Evolutionary conservation across 352 stramenopile species (phyloP).

Genomic region (Blastocystis sp.): DNA sequence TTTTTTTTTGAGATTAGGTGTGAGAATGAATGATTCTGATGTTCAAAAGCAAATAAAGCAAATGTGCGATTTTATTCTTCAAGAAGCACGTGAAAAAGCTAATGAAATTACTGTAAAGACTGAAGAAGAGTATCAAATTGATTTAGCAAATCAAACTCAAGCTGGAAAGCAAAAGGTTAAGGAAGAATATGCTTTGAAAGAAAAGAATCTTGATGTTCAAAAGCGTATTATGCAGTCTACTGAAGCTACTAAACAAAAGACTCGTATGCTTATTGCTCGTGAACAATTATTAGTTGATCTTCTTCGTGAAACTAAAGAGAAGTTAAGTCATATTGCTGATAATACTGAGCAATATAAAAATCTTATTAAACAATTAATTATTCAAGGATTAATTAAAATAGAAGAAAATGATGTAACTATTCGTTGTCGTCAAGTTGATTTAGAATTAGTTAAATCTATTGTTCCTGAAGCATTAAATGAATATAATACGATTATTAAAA

Average conservation of each 20-base stretch:
- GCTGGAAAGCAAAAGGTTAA: conserved; percentile 89
- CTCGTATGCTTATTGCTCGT: conserved; percentile 71
- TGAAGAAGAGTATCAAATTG: conserved; percentile 92
- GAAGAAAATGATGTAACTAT: conserved; percentile 77
- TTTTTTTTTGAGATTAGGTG: conserved; percentile 20
- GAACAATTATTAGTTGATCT: conserved; percentile 60
- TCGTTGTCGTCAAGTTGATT: conserved; percentile 67
- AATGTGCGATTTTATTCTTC: conserved; percentile 96
- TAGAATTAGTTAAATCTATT: conserved; percentile 60
- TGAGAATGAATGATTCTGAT: conserved; percentile 58
- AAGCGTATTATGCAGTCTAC: conserved; percentile 50
- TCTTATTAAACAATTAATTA: conserved; percentile 79
- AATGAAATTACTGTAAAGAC: conserved; percentile 95
- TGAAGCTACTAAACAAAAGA: conserved; percentile 22
- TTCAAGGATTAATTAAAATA: conserved; percentile 92
- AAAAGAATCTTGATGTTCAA: conserved; percentile 74
- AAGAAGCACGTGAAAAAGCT: conserved; percentile 94
- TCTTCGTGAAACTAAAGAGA: conserved; percentile 38
- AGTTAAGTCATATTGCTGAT: conserved; percentile 49
- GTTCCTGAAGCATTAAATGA: conserved; percentile 60
- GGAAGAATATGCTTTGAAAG: conserved; percentile 84
- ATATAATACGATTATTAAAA: conserved; percentile 58
- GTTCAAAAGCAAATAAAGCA: conserved; percentile 70
- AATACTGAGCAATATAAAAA: conserved; percentile 68
- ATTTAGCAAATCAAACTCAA: conserved; percentile 92